Evolutionary conservation across 129 eudicot species (phyloP).

Genomic region (Flaveria robusta): DNA sequence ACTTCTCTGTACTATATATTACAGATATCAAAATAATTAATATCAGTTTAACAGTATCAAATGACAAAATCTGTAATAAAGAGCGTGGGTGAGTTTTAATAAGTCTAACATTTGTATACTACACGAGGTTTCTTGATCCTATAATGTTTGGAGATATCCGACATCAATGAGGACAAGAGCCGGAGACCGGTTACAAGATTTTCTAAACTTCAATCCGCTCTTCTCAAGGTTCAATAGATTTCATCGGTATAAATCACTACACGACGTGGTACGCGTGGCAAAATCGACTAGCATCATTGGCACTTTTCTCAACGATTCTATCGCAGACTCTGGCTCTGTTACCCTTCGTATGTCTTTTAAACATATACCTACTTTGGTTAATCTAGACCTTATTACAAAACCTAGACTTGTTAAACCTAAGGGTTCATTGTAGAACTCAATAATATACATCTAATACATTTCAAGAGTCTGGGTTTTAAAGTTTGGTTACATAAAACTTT

Average conservation of each 20-base stretch:
- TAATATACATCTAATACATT: background rate
- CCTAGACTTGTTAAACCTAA: background rate
- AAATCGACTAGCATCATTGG: conserved; percentile 53
- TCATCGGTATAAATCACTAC: conserved; percentile 92
- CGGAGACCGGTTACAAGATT: conserved; percentile 64
- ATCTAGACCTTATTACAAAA: background rate
- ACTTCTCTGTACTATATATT: background rate
- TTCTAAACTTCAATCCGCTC: conserved; percentile 58
- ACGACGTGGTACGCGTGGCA: conserved; percentile 73
- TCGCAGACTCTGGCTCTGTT: conserved; percentile 70
- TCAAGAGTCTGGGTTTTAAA: background rate
- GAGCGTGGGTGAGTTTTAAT: no score
- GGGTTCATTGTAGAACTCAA: background rate
- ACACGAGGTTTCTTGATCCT: conserved; percentile 81
- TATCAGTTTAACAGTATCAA: no score
- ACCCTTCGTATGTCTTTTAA: conserved; percentile 61
- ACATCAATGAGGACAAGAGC: conserved; percentile 79
- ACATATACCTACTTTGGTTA: background rate
- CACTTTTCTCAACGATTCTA: conserved; percentile 62
- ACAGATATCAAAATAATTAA: background rate
- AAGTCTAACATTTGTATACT: background rate
- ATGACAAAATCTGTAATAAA: no score
- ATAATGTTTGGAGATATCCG: conserved; percentile 87
- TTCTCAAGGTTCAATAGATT: conserved; percentile 69
- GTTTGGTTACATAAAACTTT: background rate